phyloP scores from a whole-genome alignment of 352 stramenopile species.

The Phytophthora sp. region DNA sequence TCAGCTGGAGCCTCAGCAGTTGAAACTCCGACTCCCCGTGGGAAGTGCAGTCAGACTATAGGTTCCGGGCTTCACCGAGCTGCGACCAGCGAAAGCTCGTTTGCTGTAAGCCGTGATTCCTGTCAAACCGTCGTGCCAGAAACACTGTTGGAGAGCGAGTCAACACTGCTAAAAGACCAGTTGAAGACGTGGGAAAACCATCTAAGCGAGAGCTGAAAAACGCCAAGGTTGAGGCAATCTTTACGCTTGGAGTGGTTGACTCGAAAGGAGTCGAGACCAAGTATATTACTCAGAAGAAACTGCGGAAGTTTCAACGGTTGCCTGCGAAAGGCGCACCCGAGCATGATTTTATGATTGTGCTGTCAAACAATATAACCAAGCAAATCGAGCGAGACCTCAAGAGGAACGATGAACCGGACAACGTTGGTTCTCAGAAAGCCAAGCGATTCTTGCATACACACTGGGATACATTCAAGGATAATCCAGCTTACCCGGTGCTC shows the following conservation, averaged over 20 bases:
- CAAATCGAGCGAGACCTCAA: neutral
- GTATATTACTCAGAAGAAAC: constrained; percentile 22
- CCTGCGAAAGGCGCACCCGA: neutral
- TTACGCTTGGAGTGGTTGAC: constrained; percentile 10
- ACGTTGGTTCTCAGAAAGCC: constrained; percentile 7
- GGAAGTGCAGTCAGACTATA: constrained; percentile 8
- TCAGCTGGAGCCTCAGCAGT: neutral
- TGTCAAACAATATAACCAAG: constrained; percentile 15
- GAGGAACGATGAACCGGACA: constrained; percentile 2
- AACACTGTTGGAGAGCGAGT: constrained; percentile 1
- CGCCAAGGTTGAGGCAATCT: constrained; percentile 9
- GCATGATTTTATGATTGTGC: constrained; percentile 19
- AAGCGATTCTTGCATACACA: constrained; percentile 9
- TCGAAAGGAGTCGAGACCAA: constrained; percentile 16
- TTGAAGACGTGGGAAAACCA: constrained; percentile 4
- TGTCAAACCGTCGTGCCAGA: constrained; percentile 10
- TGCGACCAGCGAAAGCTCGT: neutral
- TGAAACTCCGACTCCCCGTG: constrained; percentile 1
- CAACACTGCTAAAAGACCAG: constrained; percentile 6
- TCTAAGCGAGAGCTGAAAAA: constrained; percentile 11
- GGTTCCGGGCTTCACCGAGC: constrained; percentile 6
- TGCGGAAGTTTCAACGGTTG: constrained; percentile 21
- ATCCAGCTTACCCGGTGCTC: constrained; percentile 1
- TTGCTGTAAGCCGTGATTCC: constrained; percentile 11
- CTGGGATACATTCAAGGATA: constrained; percentile 1